These are phyloP conservation scores for Gynochthodes officinalis DNA, from an alignment of 257 asterid species.

Conservation along the genomic window DNA sequence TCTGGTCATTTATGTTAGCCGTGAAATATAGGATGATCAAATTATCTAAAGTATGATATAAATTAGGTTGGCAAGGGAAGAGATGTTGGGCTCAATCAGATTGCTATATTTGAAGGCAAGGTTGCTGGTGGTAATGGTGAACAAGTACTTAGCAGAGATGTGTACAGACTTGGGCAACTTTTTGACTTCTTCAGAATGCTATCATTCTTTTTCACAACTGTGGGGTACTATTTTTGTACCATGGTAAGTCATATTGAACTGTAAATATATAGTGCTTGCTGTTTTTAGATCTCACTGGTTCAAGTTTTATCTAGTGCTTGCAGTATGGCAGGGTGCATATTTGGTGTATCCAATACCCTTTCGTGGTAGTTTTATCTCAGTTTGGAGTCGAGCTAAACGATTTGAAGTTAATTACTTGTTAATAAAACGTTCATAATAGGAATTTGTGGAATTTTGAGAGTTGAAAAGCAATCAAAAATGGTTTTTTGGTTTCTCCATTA, in stretches of 20 bases:
- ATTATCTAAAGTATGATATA: conserved; percentile 23
- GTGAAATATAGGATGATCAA: conserved; percentile 14
- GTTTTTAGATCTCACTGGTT: neutral
- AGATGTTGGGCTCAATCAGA: conserved; percentile 97
- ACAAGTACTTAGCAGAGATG: conserved; percentile 96
- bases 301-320: too few species aligned
- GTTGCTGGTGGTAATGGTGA: conserved; percentile 99
- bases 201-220: conserved; percentile 96
- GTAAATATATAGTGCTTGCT: neutral
- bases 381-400: neutral
- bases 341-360: neutral
- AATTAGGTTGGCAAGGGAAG: conserved; percentile 97
- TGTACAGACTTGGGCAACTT: conserved; percentile 96
- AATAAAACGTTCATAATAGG: too few species aligned
- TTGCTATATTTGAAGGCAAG: conserved; percentile 97
- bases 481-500: neutral
- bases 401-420: neutral
- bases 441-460: neutral
- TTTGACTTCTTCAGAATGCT: conserved; percentile 96
- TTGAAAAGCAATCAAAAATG: too few species aligned
- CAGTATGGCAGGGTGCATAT: neutral
- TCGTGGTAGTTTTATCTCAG: neutral
- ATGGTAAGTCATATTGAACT: conserved; percentile 54
- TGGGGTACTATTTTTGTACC: conserved; percentile 94
- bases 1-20: neutral